Evolutionary conservation across 2,329 filamentous ascomycete genomes (phyloP), one percentile per base, ranked within the genome.

Genomic region (Aureobasidium sp.): DNA sequence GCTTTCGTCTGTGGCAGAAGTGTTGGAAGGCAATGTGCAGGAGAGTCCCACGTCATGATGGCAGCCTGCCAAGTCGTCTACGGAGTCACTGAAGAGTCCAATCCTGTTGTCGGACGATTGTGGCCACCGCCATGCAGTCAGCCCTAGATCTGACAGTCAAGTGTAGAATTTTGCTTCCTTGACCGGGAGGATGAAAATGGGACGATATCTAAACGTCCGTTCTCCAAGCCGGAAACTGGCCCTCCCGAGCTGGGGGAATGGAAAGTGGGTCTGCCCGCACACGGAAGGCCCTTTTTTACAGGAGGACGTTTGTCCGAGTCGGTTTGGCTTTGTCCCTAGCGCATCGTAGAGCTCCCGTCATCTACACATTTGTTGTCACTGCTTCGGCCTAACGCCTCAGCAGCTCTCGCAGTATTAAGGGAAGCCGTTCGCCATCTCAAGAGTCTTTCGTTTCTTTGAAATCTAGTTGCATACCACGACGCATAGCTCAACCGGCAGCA

Each of bases 311-410:
- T 47, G 54, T 48, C 54, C 54, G 54, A 58, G 42, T 58, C 54
- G 54, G 54, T 32, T 29, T 47, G 21, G 21, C 21, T 21, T 21
- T 21, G 37, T 16, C 29, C 53, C 53, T 57, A 57, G 53, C 53
- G 53, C 53, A 32, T 57, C 39, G 32, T 11, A 6, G 29, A 42
- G 39, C 10, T 34, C 13, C 39, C 54, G 54, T 58, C 54, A 58
- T 58, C 42, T 47, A 57, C 53, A 10, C 27, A n/a, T 44, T 57
- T 45, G 53, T 44, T 57, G 53, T 57, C 53, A 39, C 32, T 58
- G 54, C 54, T 58, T 48, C 10, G 37, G 39, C 54, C 42, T 37
- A 48, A 42, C 37, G 37, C 53, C 39, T 45, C 21, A 57, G 27
- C 37, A 44, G 4, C 27, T 55, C 29, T 55, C 37, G 16, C 37